Percentiles rank a stretch among this genome's conserved stretches.
Conservation (phyloP, 495 filamentous ascomycete species). For the Neurospora sp. region DNA sequence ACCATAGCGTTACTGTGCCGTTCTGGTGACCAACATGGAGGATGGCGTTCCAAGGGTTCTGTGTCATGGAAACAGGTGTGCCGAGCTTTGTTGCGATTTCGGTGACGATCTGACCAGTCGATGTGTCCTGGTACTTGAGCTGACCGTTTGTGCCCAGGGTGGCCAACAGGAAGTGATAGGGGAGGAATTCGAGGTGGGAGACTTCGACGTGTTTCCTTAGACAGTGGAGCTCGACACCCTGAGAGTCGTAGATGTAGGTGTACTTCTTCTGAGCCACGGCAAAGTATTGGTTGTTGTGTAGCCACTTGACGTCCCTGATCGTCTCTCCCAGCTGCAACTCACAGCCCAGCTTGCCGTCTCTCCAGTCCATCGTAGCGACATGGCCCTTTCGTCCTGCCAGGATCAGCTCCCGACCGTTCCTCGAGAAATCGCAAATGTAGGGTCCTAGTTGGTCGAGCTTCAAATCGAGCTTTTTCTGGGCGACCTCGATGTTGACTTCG, state of each 20-base stretch:
- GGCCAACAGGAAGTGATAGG: constrained; percentile 89
- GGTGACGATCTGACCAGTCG: constrained; percentile 74
- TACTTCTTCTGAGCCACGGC: constrained; percentile 98
- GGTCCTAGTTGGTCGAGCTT: constrained; percentile 75
- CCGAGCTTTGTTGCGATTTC: constrained; percentile 78
- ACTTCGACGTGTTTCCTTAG: constrained; percentile 83
- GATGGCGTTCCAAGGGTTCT: constrained; percentile 87
- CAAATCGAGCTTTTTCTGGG: constrained; percentile 86
- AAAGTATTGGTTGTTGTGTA: constrained; percentile 94
- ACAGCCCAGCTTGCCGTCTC: constrained; percentile 78
- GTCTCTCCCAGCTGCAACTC: constrained; percentile 88
- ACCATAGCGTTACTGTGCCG: constrained; percentile 89
- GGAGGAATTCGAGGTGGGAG: constrained; percentile 89
- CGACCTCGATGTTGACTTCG: constrained; percentile 67
- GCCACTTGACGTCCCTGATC: constrained; percentile 77
- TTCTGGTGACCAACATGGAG: constrained; percentile 89
- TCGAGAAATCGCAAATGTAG: constrained; percentile 76
- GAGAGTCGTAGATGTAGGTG: constrained; percentile 80
- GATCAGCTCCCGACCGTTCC: constrained; percentile 77
- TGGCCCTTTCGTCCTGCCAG: constrained; percentile 88
- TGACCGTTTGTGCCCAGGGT: constrained; percentile 76
- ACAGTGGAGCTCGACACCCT: constrained; percentile 85
- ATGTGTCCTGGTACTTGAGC: constrained; percentile 91
- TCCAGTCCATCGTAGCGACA: constrained; percentile 95
- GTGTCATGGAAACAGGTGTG: constrained; percentile 69